These are phyloP conservation scores for Tetrapisispora fleetii DNA, from an alignment of 805 yeast species.

Conservation along the genomic window DNA sequence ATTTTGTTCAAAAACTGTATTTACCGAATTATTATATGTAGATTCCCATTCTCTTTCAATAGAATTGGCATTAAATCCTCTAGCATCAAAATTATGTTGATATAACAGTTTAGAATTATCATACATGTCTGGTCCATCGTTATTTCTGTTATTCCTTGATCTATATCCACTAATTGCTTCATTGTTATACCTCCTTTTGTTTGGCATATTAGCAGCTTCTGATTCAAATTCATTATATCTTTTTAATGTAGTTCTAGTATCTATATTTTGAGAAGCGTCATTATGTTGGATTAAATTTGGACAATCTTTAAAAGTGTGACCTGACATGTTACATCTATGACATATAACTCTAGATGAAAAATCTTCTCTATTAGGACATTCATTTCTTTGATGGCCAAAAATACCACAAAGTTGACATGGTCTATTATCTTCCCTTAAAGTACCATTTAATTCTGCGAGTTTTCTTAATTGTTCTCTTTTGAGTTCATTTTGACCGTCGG, in stretches of 20 bases:
- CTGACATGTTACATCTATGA: slow-evolving; percentile 66
- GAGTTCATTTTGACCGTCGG: slow-evolving; percentile 87
- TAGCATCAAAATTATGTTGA: background rate
- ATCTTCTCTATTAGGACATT: slow-evolving; percentile 48
- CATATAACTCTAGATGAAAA: slow-evolving; percentile 56
- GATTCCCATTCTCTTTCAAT: background rate
- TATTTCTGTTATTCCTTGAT: background rate
- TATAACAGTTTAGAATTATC: background rate
- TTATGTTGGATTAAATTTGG: slow-evolving; percentile 9
- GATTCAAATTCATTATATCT: background rate
- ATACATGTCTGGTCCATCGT: background rate
- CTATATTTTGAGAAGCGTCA: background rate
- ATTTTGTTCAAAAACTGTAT: background rate
- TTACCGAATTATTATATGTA: too few species aligned
- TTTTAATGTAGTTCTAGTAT: background rate
- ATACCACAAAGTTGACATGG: slow-evolving; percentile 59
- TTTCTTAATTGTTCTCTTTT: slow-evolving; percentile 87
- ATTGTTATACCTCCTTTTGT: background rate
- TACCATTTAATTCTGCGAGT: slow-evolving; percentile 89
- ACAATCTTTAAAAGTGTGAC: slow-evolving; percentile 89
- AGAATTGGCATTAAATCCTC: background rate
- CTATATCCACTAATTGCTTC: background rate
- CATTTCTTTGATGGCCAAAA: slow-evolving; percentile 52
- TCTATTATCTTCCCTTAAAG: slow-evolving; percentile 69
- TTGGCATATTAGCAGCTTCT: background rate